These are phyloP conservation scores for Actinidia polygama DNA, from an alignment of 179 eudicot species.

Conservation along the genomic window DNA sequence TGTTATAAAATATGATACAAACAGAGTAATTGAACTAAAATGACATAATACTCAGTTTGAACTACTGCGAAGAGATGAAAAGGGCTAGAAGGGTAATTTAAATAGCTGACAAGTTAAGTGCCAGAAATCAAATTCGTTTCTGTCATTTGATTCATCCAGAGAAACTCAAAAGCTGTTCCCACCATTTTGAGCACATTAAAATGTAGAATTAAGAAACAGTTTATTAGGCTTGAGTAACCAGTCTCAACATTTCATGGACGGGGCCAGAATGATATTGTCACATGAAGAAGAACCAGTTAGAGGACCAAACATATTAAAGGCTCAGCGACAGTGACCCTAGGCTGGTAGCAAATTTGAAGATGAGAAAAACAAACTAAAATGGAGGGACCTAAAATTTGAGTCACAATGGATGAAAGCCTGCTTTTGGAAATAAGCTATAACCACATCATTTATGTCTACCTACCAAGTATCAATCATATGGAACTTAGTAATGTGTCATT, in stretches of 20 bases:
- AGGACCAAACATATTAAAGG: neutral
- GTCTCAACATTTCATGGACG: neutral
- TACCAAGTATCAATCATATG: neutral
- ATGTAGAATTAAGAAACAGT: neutral
- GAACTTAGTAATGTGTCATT: neutral
- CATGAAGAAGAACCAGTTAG: neutral
- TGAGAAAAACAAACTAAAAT: neutral
- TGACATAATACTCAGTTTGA: neutral
- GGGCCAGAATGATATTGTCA: neutral
- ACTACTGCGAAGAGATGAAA: neutral
- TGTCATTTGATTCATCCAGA: neutral
- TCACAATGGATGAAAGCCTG: neutral
- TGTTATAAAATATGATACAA: neutral
- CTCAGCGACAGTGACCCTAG: neutral
- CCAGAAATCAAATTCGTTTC: neutral
- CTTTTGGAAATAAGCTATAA: neutral
- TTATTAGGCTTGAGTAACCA: neutral
- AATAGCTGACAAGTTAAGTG: neutral
- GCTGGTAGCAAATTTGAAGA: neutral
- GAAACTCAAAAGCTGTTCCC: neutral
- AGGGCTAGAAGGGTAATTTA: neutral
- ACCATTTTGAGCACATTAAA: neutral
- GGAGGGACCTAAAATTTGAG: neutral
- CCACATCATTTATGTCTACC: neutral
- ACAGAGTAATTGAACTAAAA: slow-evolving; percentile 5